Conservation (phyloP, 306 rosid species). For the Castanopsis chinensis region DNA sequence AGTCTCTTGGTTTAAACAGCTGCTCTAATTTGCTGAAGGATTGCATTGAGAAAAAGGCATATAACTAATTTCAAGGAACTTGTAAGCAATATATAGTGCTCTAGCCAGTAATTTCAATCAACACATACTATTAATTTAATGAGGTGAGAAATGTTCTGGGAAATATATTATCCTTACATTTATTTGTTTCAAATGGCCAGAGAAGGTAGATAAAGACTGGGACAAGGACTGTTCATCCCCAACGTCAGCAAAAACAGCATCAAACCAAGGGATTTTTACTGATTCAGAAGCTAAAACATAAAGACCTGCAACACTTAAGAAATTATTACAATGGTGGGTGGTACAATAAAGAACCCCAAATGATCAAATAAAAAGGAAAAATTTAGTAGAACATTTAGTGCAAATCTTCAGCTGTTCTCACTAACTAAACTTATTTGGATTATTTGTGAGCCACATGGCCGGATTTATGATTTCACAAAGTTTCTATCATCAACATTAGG, state of each 20-base stretch:
- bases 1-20: neutral
- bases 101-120: slow-evolving; percentile 1
- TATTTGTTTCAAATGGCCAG: slow-evolving; percentile 88
- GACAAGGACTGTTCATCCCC: slow-evolving; percentile 94
- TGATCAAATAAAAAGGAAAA: slow-evolving; percentile 7
- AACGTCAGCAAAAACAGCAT: slow-evolving; percentile 89
- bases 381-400: slow-evolving; percentile 3
- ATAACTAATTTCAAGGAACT: neutral
- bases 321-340: slow-evolving; percentile 10
- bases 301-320: slow-evolving; percentile 54
- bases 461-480: slow-evolving; percentile 12
- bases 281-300: slow-evolving; percentile 91
- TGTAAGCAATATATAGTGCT: neutral
- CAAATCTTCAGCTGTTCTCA: slow-evolving; percentile 5
- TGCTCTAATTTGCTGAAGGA: neutral
- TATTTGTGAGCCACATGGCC: slow-evolving; percentile 17
- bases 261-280: slow-evolving; percentile 90
- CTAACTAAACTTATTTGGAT: neutral
- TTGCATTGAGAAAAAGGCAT: neutral
- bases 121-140: neutral
- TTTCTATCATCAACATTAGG: neutral
- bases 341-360: slow-evolving; percentile 13
- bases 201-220: slow-evolving; percentile 92
- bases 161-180: slow-evolving; percentile 56
- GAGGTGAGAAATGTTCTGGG: neutral